These are phyloP conservation scores for Beauveria scarabaeidicola DNA, from an alignment of 2,329 filamentous ascomycete genomes.

Conservation along the genomic window DNA sequence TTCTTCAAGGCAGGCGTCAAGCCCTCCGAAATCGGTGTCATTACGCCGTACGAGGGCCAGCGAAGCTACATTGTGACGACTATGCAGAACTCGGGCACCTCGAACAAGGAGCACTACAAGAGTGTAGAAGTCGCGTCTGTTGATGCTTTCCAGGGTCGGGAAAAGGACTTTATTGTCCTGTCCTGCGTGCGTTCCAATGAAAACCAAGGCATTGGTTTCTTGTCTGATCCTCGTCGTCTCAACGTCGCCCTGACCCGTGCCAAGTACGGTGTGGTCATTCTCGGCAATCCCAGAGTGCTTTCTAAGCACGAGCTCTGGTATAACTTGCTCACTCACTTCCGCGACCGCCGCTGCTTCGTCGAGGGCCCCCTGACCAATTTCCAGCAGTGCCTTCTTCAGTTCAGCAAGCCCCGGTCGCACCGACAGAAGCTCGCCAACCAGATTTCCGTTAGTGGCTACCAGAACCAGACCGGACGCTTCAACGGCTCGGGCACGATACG, in stretches of 20 bases:
- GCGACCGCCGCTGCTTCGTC: constrained; percentile 90
- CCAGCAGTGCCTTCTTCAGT: constrained; percentile 91
- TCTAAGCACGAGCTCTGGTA: constrained; percentile 99
- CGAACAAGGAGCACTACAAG: constrained; percentile 98
- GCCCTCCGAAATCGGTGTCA: constrained; percentile 88
- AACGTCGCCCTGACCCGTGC: constrained; percentile 96
- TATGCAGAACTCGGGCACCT: constrained; percentile 97
- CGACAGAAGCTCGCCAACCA: constrained; percentile 73
- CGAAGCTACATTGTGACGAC: constrained; percentile 97
- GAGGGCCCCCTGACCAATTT: constrained; percentile 92
- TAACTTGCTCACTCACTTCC: constrained; percentile 89
- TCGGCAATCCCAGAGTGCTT: constrained; percentile 94
- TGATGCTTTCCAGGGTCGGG: constrained; percentile 95
- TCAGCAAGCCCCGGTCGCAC: constrained; percentile 89
- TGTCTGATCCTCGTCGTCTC: constrained; percentile 93
- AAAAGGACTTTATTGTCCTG: constrained; percentile 97
- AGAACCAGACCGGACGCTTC: constrained; percentile 29
- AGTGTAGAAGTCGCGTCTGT: constrained; percentile 97
- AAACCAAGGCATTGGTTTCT: constrained; percentile 96
- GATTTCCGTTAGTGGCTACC: constrained; percentile 40
- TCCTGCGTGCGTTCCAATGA: constrained; percentile 98
- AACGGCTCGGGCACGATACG: constrained; percentile 33
- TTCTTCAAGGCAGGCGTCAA: constrained; percentile 99
- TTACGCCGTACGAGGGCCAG: constrained; percentile 97
- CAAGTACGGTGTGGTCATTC: constrained; percentile 91